These are phyloP conservation scores for Stagonosporopsis rhizophila DNA, from an alignment of 2,329 filamentous ascomycete species.

Conservation along the genomic window DNA sequence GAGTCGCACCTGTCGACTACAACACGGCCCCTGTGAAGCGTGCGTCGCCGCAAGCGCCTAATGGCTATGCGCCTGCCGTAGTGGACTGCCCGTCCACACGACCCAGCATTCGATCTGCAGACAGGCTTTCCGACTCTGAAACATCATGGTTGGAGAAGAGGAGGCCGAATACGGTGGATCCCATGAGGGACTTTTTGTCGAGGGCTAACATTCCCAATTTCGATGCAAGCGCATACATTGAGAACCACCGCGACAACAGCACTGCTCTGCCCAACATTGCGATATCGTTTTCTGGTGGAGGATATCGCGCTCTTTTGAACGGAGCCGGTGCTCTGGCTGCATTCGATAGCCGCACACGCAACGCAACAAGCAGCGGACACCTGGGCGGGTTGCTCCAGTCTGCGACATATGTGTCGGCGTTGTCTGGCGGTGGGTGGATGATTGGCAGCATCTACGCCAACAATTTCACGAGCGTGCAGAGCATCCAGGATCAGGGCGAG, in stretches of 20 bases:
- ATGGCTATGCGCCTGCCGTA: slow-evolving; percentile 74
- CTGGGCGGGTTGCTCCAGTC: slow-evolving; percentile 83
- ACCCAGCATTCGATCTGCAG: slow-evolving; percentile 72
- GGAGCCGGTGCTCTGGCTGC: slow-evolving; percentile 81
- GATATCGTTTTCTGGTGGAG: slow-evolving; percentile 82
- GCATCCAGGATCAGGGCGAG: slow-evolving; percentile 57
- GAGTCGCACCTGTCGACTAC: slow-evolving; percentile 26
- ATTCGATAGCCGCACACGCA: slow-evolving; percentile 75
- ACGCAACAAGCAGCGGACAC: slow-evolving; percentile 68
- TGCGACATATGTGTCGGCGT: slow-evolving; percentile 78
- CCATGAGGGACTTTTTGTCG: slow-evolving; percentile 76
- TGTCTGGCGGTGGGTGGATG: slow-evolving; percentile 86
- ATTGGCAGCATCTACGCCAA: slow-evolving; percentile 79
- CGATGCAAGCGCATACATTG: slow-evolving; percentile 76
- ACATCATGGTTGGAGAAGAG: slow-evolving; percentile 75
- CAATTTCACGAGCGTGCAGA: slow-evolving; percentile 76
- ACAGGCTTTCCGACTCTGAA: slow-evolving; percentile 71
- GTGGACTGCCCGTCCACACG: slow-evolving; percentile 74
- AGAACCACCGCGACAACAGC: slow-evolving; percentile 62
- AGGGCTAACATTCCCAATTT: slow-evolving; percentile 79
- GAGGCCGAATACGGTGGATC: slow-evolving; percentile 73
- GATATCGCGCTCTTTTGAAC: slow-evolving; percentile 85
- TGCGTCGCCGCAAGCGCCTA: slow-evolving; percentile 62
- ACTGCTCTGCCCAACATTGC: slow-evolving; percentile 71
- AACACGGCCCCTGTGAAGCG: slow-evolving; percentile 44